Conservation (phyloP, 208 protist species). For the Leishmania lainsoni region DNA sequence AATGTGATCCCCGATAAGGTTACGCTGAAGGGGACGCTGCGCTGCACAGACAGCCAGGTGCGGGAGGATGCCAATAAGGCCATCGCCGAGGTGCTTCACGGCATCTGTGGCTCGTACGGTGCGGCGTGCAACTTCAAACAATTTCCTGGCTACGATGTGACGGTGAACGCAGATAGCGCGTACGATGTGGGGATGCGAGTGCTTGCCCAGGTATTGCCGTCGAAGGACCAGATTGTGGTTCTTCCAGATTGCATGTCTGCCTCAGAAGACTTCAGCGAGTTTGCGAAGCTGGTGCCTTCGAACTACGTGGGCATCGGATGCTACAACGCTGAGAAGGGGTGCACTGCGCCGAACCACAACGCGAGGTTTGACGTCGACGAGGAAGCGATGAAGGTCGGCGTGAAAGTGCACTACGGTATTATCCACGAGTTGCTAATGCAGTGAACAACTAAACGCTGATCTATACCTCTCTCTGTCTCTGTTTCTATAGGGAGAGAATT, state of each 20-base stretch:
- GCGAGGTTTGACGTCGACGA: slow-evolving; percentile 58
- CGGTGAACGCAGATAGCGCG: slow-evolving; percentile 42
- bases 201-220: slow-evolving; percentile 30
- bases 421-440: slow-evolving; percentile 24
- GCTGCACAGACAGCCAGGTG: slow-evolving; percentile 37
- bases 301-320: slow-evolving; percentile 56
- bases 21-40: slow-evolving; percentile 52
- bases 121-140: slow-evolving; percentile 36
- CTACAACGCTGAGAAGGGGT: slow-evolving; percentile 36
- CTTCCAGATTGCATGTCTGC: slow-evolving; percentile 29
- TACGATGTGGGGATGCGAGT: slow-evolving; percentile 44
- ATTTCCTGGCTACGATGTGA: slow-evolving; percentile 48
- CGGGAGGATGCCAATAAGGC: slow-evolving; percentile 29
- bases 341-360: slow-evolving; percentile 48
- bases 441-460: neutral
- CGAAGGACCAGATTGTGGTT: slow-evolving; percentile 32
- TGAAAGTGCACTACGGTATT: slow-evolving; percentile 36
- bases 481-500: neutral
- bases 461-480: neutral
- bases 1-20: slow-evolving; percentile 65
- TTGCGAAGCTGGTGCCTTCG: slow-evolving; percentile 33
- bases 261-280: slow-evolving; percentile 59
- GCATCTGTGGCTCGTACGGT: slow-evolving; percentile 32
- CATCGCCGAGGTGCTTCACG: slow-evolving; percentile 37
- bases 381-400: slow-evolving; percentile 46